Evolutionary conservation across 768 basidiomycete genomes (phyloP).

Genomic region (Leccinellum rugosiceps): DNA sequence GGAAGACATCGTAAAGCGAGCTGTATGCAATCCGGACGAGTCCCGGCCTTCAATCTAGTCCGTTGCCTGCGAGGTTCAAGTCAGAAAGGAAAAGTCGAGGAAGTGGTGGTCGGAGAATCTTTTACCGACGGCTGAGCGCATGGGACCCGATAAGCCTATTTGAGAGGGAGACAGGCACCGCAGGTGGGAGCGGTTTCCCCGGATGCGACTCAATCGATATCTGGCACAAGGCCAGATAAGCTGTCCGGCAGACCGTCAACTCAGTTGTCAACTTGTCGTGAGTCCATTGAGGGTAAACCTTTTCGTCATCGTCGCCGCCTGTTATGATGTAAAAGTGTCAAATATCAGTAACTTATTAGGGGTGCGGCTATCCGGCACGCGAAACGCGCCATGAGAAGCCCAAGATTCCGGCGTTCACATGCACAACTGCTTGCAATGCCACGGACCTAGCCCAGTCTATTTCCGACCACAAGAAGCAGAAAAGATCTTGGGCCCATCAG

Average conservation of each 20-base stretch:
- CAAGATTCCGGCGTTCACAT: not conserved
- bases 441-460: not conserved
- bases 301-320: not conserved
- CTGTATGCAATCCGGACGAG: not conserved
- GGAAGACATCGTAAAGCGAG: conserved; percentile 13
- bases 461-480: no score
- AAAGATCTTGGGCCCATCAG: no score
- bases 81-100: not conserved
- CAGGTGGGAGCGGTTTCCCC: not conserved
- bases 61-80: not conserved
- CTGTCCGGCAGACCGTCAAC: no score
- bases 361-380: not conserved
- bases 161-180: not conserved
- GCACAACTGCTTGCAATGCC: not conserved
- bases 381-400: not conserved
- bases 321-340: not conserved
- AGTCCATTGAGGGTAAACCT: no score
- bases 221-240: no score
- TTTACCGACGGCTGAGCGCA: not conserved
- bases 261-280: no score
- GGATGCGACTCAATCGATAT: not conserved
- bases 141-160: not conserved
- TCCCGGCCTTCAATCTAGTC: not conserved
- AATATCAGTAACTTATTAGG: not conserved
- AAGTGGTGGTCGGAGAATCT: not conserved